Evolutionary conservation across 495 filamentous ascomycete species (phyloP), one percentile per base, ranked within the genome.

Genomic region (Podospora didyma): DNA sequence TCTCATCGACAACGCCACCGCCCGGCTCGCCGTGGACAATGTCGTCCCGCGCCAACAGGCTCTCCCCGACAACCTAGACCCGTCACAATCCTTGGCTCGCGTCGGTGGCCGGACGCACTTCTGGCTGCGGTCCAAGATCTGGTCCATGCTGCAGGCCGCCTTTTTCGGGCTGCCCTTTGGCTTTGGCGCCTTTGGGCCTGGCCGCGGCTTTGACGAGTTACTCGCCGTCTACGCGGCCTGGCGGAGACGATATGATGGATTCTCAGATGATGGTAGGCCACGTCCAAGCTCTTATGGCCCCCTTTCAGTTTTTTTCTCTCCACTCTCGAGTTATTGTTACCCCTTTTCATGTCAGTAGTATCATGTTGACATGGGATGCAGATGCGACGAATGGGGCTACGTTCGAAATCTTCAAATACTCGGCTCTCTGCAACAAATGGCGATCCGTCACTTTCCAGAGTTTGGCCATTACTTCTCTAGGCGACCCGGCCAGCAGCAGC

Each of bases 351-450:
- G 11, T 14, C 6, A 14, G 6, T 14, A 17, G 11, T 41, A 14
- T 4, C 3, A 17, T 41, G 16, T 41, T 42, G 12, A 42, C 39
- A 6, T 48, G 16, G 3, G 22, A 23, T n/a, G 14, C 46, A 48
- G 46, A 48, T 21, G 20, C 46, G 1, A 16, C 21, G 20, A 48
- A 48, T 10, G 12, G 10, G 3, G 16, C 46, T 9, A 48, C 46
- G 1, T 48, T 48, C 9, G 46, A 23, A 19, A 22, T 48, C 20
- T 48, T 48, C 46, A 19, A 21, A 14, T 11, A 23, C 5, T 48
- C 46, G 19, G 21, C 46, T 16, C 46, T 48, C 20, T 21, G 19
- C 46, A 48, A 48, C 46, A 48, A 48, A 21, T 48, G 46, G 46
- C 46, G 46, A n/a, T 48, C 46, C 20, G 46, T 48, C 9, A 48